Evolutionary conservation across 441 rosid genomes (phyloP).

Genomic region (Croton setiger): DNA sequence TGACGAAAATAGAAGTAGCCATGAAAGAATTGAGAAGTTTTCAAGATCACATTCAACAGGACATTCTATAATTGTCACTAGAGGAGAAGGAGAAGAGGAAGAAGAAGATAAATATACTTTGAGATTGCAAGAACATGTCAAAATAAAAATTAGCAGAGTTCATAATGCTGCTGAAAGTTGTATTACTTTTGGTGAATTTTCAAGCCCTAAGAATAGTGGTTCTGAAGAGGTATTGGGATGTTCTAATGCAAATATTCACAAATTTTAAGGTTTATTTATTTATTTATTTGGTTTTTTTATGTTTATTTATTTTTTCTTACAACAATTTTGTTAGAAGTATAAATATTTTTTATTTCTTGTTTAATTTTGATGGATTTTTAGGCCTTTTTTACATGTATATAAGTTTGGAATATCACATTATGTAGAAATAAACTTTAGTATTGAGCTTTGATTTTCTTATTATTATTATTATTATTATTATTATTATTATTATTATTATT

Average conservation of each 20-base stretch:
- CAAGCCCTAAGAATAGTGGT: conserved; percentile 28
- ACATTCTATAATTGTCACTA: conserved; percentile 45
- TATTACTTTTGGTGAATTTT: conserved; percentile 53
- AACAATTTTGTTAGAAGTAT: no score
- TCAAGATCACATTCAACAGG: conserved; percentile 73
- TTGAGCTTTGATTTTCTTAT: no score
- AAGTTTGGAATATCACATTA: no score
- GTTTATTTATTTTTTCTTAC: no score
- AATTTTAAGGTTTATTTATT: conserved; percentile 7
- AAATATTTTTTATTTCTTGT: no score
- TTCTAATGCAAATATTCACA: conserved; percentile 22
- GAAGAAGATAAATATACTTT: conserved; percentile 44
- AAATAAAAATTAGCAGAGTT: conserved; percentile 41
- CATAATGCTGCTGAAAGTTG: conserved; percentile 59
- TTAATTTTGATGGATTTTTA: no score
- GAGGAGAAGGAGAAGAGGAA: conserved; percentile 30
- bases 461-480: no score
- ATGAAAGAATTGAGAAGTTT: conserved; percentile 27
- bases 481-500: no score
- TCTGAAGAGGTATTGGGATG: conserved; percentile 38
- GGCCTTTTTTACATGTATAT: no score
- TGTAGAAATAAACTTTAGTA: no score
- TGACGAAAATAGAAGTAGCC: background rate
- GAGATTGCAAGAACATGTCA: conserved; percentile 54
- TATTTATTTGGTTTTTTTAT: no score